Percentiles rank a stretch among this genome's conserved stretches.
Conservation (phyloP, 1,139 yeast genomes). For the Hanseniaspora sp. region DNA sequence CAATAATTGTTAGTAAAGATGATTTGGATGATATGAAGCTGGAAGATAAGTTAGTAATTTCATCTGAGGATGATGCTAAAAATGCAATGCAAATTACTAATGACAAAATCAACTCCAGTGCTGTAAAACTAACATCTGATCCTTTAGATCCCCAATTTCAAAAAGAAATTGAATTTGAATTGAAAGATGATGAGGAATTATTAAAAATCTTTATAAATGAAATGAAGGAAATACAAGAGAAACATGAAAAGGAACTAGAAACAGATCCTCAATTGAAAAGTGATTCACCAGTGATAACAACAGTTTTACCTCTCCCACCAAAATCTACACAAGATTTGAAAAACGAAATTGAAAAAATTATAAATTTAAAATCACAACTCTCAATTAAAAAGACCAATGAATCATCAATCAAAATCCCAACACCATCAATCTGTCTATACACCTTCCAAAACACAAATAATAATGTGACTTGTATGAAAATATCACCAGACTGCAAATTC, state of each 20-base stretch:
- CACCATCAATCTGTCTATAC: slow-evolving; percentile 96
- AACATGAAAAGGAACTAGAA: slow-evolving; percentile 15
- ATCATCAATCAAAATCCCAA: slow-evolving; percentile 51
- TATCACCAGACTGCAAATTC: slow-evolving; percentile 75
- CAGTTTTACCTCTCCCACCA: slow-evolving; percentile 57
- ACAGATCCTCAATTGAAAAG: background rate
- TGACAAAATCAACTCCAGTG: slow-evolving; percentile 54
- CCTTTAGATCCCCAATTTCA: slow-evolving; percentile 80
- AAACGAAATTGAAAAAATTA: slow-evolving; percentile 63
- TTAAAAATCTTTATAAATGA: slow-evolving; percentile 38
- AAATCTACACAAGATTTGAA: slow-evolving; percentile 71
- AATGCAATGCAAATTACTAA: slow-evolving; percentile 34
- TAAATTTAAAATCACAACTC: slow-evolving; percentile 69
- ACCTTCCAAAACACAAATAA: slow-evolving; percentile 93
- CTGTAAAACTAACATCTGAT: slow-evolving; percentile 68
- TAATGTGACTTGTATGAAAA: slow-evolving; percentile 71
- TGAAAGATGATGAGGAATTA: slow-evolving; percentile 62
- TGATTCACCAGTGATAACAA: background rate
- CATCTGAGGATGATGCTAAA: slow-evolving; percentile 39
- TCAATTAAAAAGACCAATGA: slow-evolving; percentile 35
- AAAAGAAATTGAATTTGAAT: slow-evolving; percentile 73
- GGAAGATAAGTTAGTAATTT: slow-evolving; percentile 39
- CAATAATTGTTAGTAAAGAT: slow-evolving; percentile 32
- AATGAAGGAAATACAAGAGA: slow-evolving; percentile 32
- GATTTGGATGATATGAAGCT: slow-evolving; percentile 28